Base-by-base conservation (phyloP, 176 grass and related monocot species). In the Ensete glaucum region DNA sequence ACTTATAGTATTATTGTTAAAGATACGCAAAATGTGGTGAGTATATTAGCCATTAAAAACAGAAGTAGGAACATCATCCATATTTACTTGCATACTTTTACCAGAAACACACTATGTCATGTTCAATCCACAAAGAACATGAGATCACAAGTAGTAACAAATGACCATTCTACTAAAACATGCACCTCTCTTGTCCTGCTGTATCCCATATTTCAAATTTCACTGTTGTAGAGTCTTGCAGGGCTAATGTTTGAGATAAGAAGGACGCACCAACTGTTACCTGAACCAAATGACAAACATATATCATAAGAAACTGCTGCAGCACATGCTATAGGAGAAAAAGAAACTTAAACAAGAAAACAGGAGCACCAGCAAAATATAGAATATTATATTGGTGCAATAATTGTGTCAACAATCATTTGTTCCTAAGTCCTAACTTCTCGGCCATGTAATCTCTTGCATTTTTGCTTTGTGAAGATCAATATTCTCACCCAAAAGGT, bases 121-220 rank as follows among this genome's bases (percentile, higher is more conserved):
- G 19, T 52, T 64, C 17, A 19, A 75, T 57, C 16, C 11, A 49
- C 62, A 62, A n/a, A 17, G 25, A 22, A 13, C 1, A 43, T 6
- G 34, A 43, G 34, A 43, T 43, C 34, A 43, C 3, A 43, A 4
- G 34, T 43, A 43, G 5, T 43, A 43, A 43, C 34, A 43, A 43
- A 43, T 6, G 34, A 43, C 34, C 34, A 6, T 43, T 50, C 21
- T 49, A 63, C 52, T 73, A 2, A n/a, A 64, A n/a, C 24, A 72
- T 76, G 20, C 83, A 93, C 94, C 94, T 93, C 80, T 98, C 94
- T 75, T 98, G 90, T 54, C 94, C 90, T 78, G 94, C 90, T 73
- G 94, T 98, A 81, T 98, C 94, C 90, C 94, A 93, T 69, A 98
- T 98, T 89, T 98, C 94, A 87, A 93, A 98, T 75, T 98, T 98